Percentiles rank a stretch among this genome's conserved stretches.
phyloP scores from a whole-genome alignment of 208 protist species.

The Leishmania arabica region DNA sequence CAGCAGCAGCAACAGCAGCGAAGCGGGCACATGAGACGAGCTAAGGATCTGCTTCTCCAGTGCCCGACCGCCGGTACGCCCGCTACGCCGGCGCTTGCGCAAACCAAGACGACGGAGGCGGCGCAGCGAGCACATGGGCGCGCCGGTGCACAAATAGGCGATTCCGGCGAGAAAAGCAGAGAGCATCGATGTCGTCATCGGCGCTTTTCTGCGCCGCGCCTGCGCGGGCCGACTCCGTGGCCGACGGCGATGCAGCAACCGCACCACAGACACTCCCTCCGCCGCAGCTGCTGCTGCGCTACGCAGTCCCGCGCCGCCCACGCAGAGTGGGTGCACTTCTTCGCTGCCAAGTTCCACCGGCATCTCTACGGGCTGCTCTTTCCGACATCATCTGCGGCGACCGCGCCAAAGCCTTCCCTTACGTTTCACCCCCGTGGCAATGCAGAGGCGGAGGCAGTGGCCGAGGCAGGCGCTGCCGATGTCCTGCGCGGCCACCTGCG shows the following conservation, averaged over 20 bases:
- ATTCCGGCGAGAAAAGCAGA: background rate
- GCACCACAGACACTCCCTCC: background rate
- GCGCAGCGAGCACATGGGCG: background rate
- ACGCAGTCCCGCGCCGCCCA: constrained; percentile 35
- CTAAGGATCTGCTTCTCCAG: too few species aligned
- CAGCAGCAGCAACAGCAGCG: background rate
- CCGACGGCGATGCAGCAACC: background rate
- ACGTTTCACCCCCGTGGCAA: background rate
- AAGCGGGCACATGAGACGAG: too few species aligned
- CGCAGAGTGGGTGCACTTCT: constrained; percentile 51
- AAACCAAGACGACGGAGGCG: background rate
- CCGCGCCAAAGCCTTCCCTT: background rate
- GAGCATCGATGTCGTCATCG: background rate
- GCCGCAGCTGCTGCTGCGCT: constrained; percentile 29
- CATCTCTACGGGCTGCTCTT: constrained; percentile 53
- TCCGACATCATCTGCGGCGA: constrained; percentile 17
- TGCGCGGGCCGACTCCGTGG: background rate
- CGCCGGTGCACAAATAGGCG: background rate
- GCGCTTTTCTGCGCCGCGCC: background rate
- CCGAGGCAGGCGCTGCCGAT: background rate
- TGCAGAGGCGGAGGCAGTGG: background rate
- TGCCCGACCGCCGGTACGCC: too few species aligned
- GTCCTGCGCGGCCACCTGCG: too few species aligned
- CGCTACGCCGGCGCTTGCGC: too few species aligned
- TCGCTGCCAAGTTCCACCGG: constrained; percentile 44